phyloP scores from a whole-genome alignment of 2,329 filamentous ascomycete species.

The Trematosphaeria pertusa region DNA sequence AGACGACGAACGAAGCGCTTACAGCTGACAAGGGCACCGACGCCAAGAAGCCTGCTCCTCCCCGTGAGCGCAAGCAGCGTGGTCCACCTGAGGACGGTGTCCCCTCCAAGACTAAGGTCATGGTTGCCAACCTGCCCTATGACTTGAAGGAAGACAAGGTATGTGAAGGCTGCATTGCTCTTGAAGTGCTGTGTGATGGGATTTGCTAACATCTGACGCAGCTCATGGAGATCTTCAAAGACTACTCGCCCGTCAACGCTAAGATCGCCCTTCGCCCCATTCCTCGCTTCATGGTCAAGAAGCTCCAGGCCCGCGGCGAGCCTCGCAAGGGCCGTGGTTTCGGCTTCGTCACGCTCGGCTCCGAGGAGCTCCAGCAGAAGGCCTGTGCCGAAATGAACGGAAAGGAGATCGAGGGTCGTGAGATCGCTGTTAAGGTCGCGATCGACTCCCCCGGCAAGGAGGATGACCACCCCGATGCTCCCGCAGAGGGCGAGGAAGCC shows the following conservation, averaged over 20 bases:
- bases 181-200: neutral
- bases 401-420: conserved; percentile 97
- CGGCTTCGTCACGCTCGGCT: conserved; percentile 94
- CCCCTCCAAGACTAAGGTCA: conserved; percentile 98
- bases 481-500: conserved; percentile 50
- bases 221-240: conserved; percentile 97
- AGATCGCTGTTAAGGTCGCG: conserved; percentile 99
- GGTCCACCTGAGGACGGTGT: conserved; percentile 97
- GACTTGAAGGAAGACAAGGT: conserved; percentile 98
- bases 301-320: conserved; percentile 97
- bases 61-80: conserved; percentile 75
- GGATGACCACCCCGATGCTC: conserved; percentile 70
- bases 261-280: conserved; percentile 99
- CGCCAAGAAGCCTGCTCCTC: conserved; percentile 55
- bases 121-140: conserved; percentile 99
- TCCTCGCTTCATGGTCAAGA: conserved; percentile 99
- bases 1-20: conserved; percentile 61
- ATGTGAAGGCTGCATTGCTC: conserved; percentile 50
- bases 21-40: conserved; percentile 60
- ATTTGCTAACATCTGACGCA: conserved; percentile 49
- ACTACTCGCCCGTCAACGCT: conserved; percentile 89
- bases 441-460: conserved; percentile 99
- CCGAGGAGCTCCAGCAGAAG: conserved; percentile 96
- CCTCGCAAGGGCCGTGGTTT: conserved; percentile 99
- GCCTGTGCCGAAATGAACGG: conserved; percentile 98